These are phyloP conservation scores for Vigna mungo DNA, from an alignment of 306 rosid species.

Conservation along the genomic window DNA sequence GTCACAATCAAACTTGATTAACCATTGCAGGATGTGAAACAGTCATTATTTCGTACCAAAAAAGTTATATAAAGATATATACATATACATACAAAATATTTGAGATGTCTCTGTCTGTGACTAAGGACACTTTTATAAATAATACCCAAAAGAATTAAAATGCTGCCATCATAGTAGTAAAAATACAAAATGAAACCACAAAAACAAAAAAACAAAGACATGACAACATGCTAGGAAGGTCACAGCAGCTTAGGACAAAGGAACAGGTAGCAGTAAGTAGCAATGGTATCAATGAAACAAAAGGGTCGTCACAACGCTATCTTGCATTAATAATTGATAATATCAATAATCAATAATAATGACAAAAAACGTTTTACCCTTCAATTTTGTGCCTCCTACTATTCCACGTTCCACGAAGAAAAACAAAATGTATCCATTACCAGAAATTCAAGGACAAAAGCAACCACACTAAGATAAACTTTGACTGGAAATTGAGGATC, in stretches of 20 bases:
- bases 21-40: conserved; percentile 34
- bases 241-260: conserved; percentile 29
- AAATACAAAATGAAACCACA: conserved; percentile 7
- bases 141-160: conserved; percentile 22
- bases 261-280: conserved; percentile 4
- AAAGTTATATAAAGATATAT: background rate
- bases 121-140: conserved; percentile 15
- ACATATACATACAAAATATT: conserved; percentile 12
- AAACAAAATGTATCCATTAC: background rate
- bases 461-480: background rate
- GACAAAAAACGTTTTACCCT: background rate
- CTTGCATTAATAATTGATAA: background rate
- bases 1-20: conserved; percentile 43
- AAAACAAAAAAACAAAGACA: background rate
- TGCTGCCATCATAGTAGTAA: conserved; percentile 15
- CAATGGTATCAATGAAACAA: conserved; percentile 17
- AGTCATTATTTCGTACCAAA: conserved; percentile 34
- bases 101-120: conserved; percentile 30
- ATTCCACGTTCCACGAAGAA: background rate
- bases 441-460: background rate
- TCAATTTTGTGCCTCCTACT: background rate
- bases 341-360: background rate
- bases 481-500: background rate
- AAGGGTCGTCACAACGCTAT: background rate
- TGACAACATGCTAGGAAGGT: conserved; percentile 23